Percentiles rank a stretch among this genome's conserved stretches.
Evolutionary conservation across 2,329 filamentous ascomycete species (phyloP).

Genomic region (Cadophora malorum): DNA sequence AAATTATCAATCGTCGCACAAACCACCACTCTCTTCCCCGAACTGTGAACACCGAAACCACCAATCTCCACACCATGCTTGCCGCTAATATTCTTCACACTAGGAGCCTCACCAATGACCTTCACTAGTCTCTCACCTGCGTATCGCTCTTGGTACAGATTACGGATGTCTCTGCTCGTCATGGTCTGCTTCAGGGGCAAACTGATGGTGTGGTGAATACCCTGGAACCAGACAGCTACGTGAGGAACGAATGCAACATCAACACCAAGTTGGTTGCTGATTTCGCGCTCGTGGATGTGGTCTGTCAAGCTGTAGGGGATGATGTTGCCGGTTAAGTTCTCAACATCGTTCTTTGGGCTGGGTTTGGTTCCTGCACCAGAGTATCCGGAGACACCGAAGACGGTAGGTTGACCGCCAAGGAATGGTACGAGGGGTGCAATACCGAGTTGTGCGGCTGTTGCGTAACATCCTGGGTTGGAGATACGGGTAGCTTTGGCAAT

Average conservation of each 20-base stretch:
- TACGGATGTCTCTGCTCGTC: conserved; percentile 89
- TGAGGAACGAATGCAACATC: conserved; percentile 89
- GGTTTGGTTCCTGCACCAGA: conserved; percentile 95
- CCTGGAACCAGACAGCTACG: conserved; percentile 96
- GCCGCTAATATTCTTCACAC: conserved; percentile 82
- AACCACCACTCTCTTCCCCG: conserved; percentile 90
- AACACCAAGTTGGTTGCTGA: conserved; percentile 76
- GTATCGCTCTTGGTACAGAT: conserved; percentile 95
- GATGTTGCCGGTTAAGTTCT: conserved; percentile 83
- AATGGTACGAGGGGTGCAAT: conserved; percentile 81
- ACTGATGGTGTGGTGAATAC: conserved; percentile 90
- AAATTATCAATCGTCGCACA: conserved; percentile 94
- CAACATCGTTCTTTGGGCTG: conserved; percentile 89
- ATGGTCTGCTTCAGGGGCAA: conserved; percentile 87
- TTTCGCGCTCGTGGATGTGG: conserved; percentile 94
- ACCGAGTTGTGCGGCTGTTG: conserved; percentile 88
- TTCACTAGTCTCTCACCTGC: conserved; percentile 96
- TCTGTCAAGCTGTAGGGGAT: conserved; percentile 91
- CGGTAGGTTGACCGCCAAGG: conserved; percentile 77
- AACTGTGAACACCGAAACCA: conserved; percentile 90
- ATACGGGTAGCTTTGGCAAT: conserved; percentile 84
- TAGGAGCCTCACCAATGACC: conserved; percentile 84
- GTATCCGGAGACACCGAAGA: conserved; percentile 94
- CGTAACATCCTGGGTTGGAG: conserved; percentile 93
- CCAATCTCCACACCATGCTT: conserved; percentile 94